Evolutionary conservation across 2,329 filamentous ascomycete species (phyloP).

Genomic region (Curvularia sp.): DNA sequence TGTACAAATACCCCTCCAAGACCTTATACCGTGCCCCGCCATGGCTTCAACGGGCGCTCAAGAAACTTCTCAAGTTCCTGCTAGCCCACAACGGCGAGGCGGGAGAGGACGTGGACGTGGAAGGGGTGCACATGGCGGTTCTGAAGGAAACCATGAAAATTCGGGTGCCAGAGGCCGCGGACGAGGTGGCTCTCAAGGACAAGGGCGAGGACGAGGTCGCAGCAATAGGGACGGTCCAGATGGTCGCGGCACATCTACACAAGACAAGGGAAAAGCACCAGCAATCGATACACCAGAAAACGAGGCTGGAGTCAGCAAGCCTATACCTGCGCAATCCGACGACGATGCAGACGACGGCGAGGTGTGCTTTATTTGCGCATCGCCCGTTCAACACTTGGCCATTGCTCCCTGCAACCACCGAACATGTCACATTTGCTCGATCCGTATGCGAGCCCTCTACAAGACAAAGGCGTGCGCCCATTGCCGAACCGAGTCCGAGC

Average conservation of each 20-base stretch:
- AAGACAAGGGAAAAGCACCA: conserved; percentile 42
- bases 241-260: conserved; percentile 30
- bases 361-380: conserved; percentile 97
- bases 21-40: conserved; percentile 31
- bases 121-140: conserved; percentile 31
- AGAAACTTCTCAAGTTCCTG: conserved; percentile 34
- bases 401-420: conserved; percentile 94
- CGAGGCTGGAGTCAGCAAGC: conserved; percentile 3
- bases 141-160: conserved; percentile 31
- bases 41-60: conserved; percentile 43
- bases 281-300: conserved; percentile 19
- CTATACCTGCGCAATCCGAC: conserved; percentile 16
- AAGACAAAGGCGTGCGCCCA: conserved; percentile 98
- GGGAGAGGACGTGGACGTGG: conserved; percentile 43
- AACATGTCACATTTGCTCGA: conserved; percentile 93
- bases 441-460: conserved; percentile 90
- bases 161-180: conserved; percentile 40
- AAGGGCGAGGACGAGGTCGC: conserved; percentile 45
- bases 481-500: conserved; percentile 79
- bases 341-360: conserved; percentile 61
- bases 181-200: conserved; percentile 43
- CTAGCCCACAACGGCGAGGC: conserved; percentile 39
- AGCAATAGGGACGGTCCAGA: conserved; percentile 46
- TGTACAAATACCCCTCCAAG: conserved; percentile 7
- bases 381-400: conserved; percentile 83